phyloP scores from a whole-genome alignment of 192 early-diverging fungal genomes.

The Mortierella claussenii region DNA sequence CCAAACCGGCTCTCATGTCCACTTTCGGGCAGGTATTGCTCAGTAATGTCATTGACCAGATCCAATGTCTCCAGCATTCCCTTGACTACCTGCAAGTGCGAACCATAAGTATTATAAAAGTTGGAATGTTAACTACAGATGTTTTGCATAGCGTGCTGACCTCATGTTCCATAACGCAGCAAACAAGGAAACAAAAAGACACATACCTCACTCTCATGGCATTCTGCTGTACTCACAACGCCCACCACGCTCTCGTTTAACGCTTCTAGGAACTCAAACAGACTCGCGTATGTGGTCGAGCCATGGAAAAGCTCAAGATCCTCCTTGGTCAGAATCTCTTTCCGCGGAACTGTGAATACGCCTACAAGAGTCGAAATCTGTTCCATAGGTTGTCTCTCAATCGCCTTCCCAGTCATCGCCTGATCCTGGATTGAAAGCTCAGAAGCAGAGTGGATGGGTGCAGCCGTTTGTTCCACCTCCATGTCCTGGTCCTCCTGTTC shows the following conservation, averaged over 20 bases:
- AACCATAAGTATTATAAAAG: too few relatives aligned
- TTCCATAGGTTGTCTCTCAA: background rate
- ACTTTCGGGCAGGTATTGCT: constrained; percentile 78
- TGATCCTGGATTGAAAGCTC: background rate
- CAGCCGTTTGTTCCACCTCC: constrained; percentile 20
- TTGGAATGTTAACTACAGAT: too few relatives aligned
- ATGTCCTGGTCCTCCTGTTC: constrained; percentile 23
- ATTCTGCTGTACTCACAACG: constrained; percentile 62
- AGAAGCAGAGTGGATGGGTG: too few relatives aligned
- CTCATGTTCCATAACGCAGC: too few relatives aligned
- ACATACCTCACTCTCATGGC: constrained; percentile 64
- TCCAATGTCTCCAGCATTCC: constrained; percentile 76
- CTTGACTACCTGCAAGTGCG: constrained; percentile 58
- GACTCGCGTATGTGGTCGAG: constrained; percentile 69
- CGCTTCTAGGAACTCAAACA: constrained; percentile 73
- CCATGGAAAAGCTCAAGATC: constrained; percentile 83
- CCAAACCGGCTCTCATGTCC: constrained; percentile 89
- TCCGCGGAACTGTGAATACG: constrained; percentile 49
- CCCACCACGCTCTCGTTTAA: constrained; percentile 84
- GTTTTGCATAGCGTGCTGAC: too few relatives aligned
- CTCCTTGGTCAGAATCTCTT: constrained; percentile 84
- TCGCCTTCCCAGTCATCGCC: background rate
- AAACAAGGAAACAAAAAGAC: too few relatives aligned
- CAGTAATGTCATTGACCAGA: constrained; percentile 63
- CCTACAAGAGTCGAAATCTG: background rate